A percentile compares a stretch with the other conserved stretches of the same genome.
Conservation (phyloP, 805 yeast genomes). For the Kazachstania taianensis region DNA sequence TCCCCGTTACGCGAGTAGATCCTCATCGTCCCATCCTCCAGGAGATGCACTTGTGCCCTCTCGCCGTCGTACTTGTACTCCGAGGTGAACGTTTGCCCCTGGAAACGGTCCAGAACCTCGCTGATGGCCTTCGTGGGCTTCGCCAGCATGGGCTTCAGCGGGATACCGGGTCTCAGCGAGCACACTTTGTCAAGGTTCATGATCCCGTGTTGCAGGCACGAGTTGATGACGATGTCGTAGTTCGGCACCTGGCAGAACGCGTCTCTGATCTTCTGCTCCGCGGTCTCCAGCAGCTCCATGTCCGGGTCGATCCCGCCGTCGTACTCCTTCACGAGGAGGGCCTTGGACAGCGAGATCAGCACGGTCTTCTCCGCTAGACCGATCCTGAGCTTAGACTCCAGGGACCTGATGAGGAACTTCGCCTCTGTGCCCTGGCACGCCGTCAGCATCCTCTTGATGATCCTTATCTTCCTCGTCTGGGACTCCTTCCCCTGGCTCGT, state of each 20-base stretch:
- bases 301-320: conserved; percentile 25
- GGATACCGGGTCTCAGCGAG: conserved; percentile 81
- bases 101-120: conserved; percentile 86
- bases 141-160: conserved; percentile 95
- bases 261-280: conserved; percentile 72
- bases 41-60: conserved; percentile 84
- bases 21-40: conserved; percentile 53
- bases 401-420: conserved; percentile 75
- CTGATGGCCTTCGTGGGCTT: conserved; percentile 90
- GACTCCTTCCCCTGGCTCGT: conserved; percentile 68
- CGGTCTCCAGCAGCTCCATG: conserved; percentile 42
- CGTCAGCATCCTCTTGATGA: conserved; percentile 75
- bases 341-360: conserved; percentile 72
- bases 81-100: conserved; percentile 78
- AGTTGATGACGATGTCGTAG: conserved; percentile 65
- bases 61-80: conserved; percentile 98
- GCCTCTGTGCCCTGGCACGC: conserved; percentile 84
- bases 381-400: conserved; percentile 88
- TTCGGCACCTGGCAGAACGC: conserved; percentile 88
- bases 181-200: conserved; percentile 54
- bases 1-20: conserved; percentile 93
- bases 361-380: conserved; percentile 94
- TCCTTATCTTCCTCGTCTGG: conserved; percentile 63
- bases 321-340: conserved; percentile 56
- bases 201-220: conserved; percentile 60